Percentiles rank a stretch among this genome's conserved stretches.
These are phyloP conservation scores for Candida lessepsii DNA, from an alignment of 805 yeast genomes.

Conservation along the genomic window DNA sequence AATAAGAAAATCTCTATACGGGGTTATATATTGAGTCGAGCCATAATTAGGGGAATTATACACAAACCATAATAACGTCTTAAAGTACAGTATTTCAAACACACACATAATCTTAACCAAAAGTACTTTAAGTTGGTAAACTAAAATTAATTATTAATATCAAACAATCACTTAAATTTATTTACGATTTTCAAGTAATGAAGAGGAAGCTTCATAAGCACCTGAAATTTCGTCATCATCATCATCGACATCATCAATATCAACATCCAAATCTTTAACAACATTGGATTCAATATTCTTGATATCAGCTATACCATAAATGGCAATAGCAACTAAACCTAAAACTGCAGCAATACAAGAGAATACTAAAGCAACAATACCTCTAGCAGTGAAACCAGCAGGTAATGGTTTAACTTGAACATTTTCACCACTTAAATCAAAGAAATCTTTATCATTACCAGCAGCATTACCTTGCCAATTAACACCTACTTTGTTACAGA, in stretches of 20 bases:
- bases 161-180: conserved; percentile 1
- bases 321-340: conserved; percentile 73
- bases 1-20: not conserved
- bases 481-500: conserved; percentile 60
- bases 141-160: conserved; percentile 2
- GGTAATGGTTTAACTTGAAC: conserved; percentile 70
- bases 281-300: conserved; percentile 64
- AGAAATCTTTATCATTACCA: conserved; percentile 60
- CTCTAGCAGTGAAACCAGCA: conserved; percentile 88
- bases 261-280: conserved; percentile 52
- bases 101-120: conserved; percentile 7
- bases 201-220: conserved; percentile 9
- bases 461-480: conserved; percentile 83
- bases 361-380: conserved; percentile 91
- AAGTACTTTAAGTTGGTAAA: conserved; percentile 6
- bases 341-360: conserved; percentile 81
- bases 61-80: conserved; percentile 1
- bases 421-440: conserved; percentile 74
- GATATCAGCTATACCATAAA: conserved; percentile 86
- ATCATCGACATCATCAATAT: conserved; percentile 34
- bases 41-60: conserved; percentile 10
- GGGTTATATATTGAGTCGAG: conserved; percentile 12
- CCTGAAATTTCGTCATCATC: conserved; percentile 1
- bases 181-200: conserved; percentile 9
- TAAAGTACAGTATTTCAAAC: conserved; percentile 4